Evolutionary conservation across 306 rosid species (phyloP).

Genomic region (Geum urbanum): DNA sequence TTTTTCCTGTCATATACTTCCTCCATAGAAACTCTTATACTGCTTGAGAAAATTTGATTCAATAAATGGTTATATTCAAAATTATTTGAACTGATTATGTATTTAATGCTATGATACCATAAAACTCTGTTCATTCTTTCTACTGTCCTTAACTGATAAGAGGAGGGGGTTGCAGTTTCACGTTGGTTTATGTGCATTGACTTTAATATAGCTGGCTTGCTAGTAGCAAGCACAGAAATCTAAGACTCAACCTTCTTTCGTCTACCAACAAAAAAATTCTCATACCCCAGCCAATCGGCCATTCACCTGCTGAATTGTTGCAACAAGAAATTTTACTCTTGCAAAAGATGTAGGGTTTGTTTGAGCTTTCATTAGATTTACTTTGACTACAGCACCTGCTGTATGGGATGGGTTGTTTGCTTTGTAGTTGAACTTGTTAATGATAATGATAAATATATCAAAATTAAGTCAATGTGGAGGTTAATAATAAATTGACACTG

Average conservation of each 20-base stretch:
- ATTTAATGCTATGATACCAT: not conserved
- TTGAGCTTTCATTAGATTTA: not conserved
- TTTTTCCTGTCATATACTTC: not conserved
- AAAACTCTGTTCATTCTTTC: not conserved
- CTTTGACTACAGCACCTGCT: not conserved
- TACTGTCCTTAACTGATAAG: not conserved
- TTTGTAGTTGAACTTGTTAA: not conserved
- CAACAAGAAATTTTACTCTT: not conserved
- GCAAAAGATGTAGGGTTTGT: not conserved
- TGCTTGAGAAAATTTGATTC: not conserved
- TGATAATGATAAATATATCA: not conserved
- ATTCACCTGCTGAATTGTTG: not conserved
- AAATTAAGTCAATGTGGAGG: conserved; percentile 1
- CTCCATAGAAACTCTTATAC: not conserved
- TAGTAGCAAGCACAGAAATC: not conserved
- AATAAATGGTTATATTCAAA: not conserved
- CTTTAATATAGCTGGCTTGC: not conserved
- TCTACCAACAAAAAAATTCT: not conserved
- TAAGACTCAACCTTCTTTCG: not conserved
- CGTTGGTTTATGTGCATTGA: not conserved
- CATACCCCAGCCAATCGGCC: not conserved
- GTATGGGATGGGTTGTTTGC: not conserved
- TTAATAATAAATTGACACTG: conserved; percentile 7
- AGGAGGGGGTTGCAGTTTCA: not conserved
- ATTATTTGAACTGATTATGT: not conserved